A percentile compares a stretch with the other conserved stretches of the same genome.
These are phyloP conservation scores for Porphyrellus cyaneotinctus DNA, from an alignment of 768 basidiomycete genomes.

Conservation along the genomic window DNA sequence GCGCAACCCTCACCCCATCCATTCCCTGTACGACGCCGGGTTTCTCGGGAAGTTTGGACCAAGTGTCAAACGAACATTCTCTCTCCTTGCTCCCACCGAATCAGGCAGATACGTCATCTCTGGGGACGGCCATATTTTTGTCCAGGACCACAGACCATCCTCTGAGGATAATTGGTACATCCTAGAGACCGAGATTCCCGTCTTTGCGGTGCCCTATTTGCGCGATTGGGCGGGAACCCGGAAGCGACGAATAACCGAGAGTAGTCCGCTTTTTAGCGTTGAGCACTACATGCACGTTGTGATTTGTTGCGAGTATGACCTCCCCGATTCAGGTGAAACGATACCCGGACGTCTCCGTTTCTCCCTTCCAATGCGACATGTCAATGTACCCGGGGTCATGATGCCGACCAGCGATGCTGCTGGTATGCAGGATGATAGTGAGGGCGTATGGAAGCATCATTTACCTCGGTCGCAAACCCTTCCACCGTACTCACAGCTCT, in stretches of 20 bases:
- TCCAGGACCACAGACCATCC: slow-evolving; percentile 20
- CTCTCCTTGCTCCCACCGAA: slow-evolving; percentile 46
- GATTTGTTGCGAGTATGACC: slow-evolving; percentile 54
- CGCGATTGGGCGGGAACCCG: slow-evolving; percentile 30
- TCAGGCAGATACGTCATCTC: slow-evolving; percentile 46
- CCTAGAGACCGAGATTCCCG: slow-evolving; percentile 19
- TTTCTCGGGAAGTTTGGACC: slow-evolving; percentile 30
- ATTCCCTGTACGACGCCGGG: slow-evolving; percentile 44
- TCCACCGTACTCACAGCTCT: slow-evolving; percentile 78
- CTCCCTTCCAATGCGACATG: slow-evolving; percentile 50
- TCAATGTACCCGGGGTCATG: slow-evolving; percentile 34
- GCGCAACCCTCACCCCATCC: slow-evolving; percentile 47
- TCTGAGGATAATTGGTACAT: slow-evolving; percentile 27
- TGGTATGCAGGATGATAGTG: background rate
- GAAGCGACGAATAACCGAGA: slow-evolving; percentile 40
- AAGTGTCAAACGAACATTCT: slow-evolving; percentile 36
- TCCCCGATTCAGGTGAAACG: slow-evolving; percentile 32
- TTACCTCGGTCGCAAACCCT: slow-evolving; percentile 35
- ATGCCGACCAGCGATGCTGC: background rate
- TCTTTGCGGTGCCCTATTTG: slow-evolving; percentile 10
- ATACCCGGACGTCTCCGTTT: slow-evolving; percentile 31
- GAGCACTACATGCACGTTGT: slow-evolving; percentile 50
- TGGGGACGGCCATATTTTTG: slow-evolving; percentile 49
- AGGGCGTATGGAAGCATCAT: slow-evolving; percentile 8
- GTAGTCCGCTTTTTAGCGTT: slow-evolving; percentile 55